Evolutionary conservation across 2,329 filamentous ascomycete genomes (phyloP).

Genomic region (Xylaria digitata): DNA sequence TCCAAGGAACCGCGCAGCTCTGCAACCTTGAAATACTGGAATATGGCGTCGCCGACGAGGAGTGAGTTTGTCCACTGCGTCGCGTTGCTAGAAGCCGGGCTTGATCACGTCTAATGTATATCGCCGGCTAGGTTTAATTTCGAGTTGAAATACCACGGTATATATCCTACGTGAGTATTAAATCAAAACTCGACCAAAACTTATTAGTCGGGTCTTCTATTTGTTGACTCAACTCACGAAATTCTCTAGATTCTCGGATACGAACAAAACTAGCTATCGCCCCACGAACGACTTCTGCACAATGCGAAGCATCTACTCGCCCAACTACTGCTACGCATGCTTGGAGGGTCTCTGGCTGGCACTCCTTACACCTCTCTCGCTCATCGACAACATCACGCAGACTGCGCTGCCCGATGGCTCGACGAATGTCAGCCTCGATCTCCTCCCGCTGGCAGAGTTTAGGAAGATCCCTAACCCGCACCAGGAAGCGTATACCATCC

Average conservation of each 20-base stretch:
- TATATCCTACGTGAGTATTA: slow-evolving; percentile 47
- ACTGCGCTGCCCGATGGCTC: slow-evolving; percentile 36
- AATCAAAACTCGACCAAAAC: neutral
- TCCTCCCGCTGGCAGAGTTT: slow-evolving; percentile 47
- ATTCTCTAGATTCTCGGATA: slow-evolving; percentile 42
- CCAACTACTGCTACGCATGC: slow-evolving; percentile 48
- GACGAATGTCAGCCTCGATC: slow-evolving; percentile 43
- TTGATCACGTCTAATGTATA: slow-evolving; percentile 16
- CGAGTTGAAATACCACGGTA: slow-evolving; percentile 41
- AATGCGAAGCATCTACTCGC: slow-evolving; percentile 48
- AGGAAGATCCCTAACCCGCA: slow-evolving; percentile 42
- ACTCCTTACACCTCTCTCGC: slow-evolving; percentile 43
- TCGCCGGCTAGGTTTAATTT: slow-evolving; percentile 42
- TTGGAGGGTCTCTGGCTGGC: slow-evolving; percentile 49
- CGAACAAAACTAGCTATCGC: slow-evolving; percentile 47
- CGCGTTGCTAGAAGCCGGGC: neutral
- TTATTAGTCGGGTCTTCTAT: no score
- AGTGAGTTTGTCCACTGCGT: slow-evolving; percentile 27
- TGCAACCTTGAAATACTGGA: slow-evolving; percentile 49
- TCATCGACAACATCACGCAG: slow-evolving; percentile 48
- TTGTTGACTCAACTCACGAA: neutral
- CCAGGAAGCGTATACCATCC: slow-evolving; percentile 45
- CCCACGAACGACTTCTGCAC: slow-evolving; percentile 48
- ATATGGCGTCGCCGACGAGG: slow-evolving; percentile 44
- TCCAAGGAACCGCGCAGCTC: slow-evolving; percentile 48